Percentiles rank a stretch among this genome's conserved stretches.
phyloP scores from a whole-genome alignment of 305 asterid genomes.

The Caryopteris hybrid region DNA sequence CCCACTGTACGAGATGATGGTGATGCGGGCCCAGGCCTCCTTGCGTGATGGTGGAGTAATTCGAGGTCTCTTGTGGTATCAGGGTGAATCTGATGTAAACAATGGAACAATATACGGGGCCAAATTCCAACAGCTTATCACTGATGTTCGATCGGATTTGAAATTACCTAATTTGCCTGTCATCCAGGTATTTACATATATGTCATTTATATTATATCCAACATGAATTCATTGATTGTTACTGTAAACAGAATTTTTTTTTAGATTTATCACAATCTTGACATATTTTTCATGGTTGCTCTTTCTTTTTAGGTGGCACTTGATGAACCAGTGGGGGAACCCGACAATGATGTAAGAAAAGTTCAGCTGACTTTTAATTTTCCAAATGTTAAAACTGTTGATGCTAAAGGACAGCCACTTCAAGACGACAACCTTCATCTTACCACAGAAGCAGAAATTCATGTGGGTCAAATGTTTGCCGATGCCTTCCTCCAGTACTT shows the following conservation, averaged over 20 bases:
- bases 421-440: not conserved
- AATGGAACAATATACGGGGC: not conserved
- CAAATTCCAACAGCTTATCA: not conserved
- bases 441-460: not conserved
- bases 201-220: too few relatives aligned
- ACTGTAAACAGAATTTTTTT: too few relatives aligned
- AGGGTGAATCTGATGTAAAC: conserved; percentile 49
- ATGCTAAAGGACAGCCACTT: not conserved
- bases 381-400: not conserved
- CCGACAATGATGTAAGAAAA: not conserved
- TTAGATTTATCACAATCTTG: too few relatives aligned
- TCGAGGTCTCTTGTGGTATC: conserved; percentile 51
- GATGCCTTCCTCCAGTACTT: not conserved
- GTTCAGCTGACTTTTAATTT: not conserved
- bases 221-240: too few relatives aligned
- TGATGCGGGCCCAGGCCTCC: conserved; percentile 29
- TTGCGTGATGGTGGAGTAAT: conserved; percentile 16
- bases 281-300: too few relatives aligned
- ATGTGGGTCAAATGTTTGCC: not conserved
- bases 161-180: not conserved
- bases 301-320: not conserved
- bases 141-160: not conserved
- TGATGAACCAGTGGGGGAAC: not conserved
- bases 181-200: not conserved
- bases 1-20: conserved; percentile 12